These are phyloP conservation scores for Cryptosporidium sp. DNA, from an alignment of 169 alveolate species.

Conservation along the genomic window DNA sequence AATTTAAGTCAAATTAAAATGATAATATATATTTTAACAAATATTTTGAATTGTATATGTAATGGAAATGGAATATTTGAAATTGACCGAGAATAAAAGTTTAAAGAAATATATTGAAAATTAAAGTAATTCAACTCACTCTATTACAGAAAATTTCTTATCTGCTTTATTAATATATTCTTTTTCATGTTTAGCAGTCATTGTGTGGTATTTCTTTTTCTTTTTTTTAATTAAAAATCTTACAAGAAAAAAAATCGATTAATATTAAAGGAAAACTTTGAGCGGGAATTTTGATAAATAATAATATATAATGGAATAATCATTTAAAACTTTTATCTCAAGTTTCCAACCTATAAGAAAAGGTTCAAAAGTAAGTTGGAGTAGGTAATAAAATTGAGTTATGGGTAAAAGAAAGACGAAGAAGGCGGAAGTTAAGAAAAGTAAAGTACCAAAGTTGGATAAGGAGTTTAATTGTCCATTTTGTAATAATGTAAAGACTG, in stretches of 20 bases:
- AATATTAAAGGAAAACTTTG: not conserved
- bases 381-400: not conserved
- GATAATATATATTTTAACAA: not conserved
- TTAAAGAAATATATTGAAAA: not conserved
- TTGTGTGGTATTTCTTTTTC: not conserved
- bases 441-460: constrained; percentile 87
- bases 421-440: constrained; percentile 80
- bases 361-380: not conserved
- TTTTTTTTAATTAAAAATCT: not conserved
- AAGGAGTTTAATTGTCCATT: constrained; percentile 94
- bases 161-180: not conserved
- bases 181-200: not conserved
- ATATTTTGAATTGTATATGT: not conserved
- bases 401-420: constrained; percentile 88
- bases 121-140: not conserved
- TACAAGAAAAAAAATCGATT: not conserved
- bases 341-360: not conserved
- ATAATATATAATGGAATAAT: not conserved
- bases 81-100: not conserved
- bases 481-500: constrained; percentile 92
- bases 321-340: not conserved
- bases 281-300: not conserved
- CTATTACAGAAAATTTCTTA: not conserved
- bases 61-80: not conserved
- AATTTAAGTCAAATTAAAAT: too few relatives aligned